Conservation (phyloP, 75 land plant genomes). For the Picea sitchensis region DNA sequence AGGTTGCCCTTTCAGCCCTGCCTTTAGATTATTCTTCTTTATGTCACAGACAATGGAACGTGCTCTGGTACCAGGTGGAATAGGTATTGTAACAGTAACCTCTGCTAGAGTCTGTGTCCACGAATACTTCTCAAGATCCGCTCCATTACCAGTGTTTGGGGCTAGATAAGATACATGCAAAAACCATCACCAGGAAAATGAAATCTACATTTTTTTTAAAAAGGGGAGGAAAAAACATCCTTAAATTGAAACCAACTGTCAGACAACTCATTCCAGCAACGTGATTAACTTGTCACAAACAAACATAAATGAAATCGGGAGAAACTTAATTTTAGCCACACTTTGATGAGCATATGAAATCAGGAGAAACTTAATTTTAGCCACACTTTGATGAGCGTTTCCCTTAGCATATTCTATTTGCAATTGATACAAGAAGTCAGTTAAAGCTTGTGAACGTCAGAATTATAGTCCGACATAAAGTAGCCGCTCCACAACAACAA, state of each 20-base stretch:
- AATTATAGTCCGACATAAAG: too few relatives aligned
- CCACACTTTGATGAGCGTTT: background rate
- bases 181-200: conserved; percentile 4
- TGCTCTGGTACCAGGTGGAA: conserved; percentile 72
- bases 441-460: background rate
- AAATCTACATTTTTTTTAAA: background rate
- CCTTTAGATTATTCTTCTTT: conserved; percentile 77
- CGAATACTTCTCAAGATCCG: conserved; percentile 81
- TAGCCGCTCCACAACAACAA: too few relatives aligned
- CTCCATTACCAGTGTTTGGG: conserved; percentile 84
- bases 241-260: background rate
- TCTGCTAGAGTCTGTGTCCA: conserved; percentile 87
- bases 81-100: conserved; percentile 59
- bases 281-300: background rate
- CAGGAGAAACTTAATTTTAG: background rate
- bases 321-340: background rate
- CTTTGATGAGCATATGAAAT: background rate
- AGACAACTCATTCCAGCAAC: background rate
- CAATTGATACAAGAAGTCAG: background rate
- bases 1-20: conserved; percentile 89
- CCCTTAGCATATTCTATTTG: background rate
- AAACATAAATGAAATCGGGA: too few relatives aligned
- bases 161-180: conserved; percentile 25
- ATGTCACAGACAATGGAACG: conserved; percentile 75
- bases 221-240: background rate